Conservation (phyloP, 352 stramenopile genomes). For the Ophiocytium majus region DNA sequence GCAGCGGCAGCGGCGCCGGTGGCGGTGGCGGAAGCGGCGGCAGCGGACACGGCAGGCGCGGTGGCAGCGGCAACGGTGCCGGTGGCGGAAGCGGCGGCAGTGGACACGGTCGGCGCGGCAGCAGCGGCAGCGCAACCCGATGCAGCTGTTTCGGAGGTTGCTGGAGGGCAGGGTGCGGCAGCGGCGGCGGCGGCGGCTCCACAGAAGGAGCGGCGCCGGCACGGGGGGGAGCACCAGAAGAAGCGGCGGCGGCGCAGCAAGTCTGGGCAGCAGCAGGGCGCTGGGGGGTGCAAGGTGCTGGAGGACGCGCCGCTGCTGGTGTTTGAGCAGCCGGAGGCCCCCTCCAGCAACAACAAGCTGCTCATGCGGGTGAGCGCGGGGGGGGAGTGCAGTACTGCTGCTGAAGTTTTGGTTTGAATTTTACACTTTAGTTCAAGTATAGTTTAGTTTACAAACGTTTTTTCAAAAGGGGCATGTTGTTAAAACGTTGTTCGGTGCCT, state of each 20-base stretch:
- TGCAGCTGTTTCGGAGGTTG: too few relatives aligned
- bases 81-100: background rate
- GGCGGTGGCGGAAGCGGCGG: background rate
- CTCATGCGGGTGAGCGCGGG: background rate
- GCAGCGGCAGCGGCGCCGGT: too few relatives aligned
- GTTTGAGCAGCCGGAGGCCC: conserved; percentile 7
- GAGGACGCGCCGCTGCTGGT: background rate
- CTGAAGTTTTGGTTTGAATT: background rate
- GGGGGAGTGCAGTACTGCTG: background rate
- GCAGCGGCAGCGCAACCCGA: background rate
- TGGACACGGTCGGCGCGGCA: background rate
- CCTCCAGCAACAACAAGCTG: conserved; percentile 19
- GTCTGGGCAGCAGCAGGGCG: background rate
- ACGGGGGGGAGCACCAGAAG: background rate
- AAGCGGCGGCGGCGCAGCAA: background rate
- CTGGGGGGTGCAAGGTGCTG: background rate
- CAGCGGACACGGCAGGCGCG: background rate
- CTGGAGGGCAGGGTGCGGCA: background rate
- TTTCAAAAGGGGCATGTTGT: too few relatives aligned
- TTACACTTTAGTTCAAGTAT: too few relatives aligned
- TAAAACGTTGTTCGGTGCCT: too few relatives aligned
- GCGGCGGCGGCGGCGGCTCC: background rate
- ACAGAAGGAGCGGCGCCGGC: background rate
- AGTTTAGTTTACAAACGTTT: too few relatives aligned
- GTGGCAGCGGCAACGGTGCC: background rate